These are phyloP conservation scores for Vanderwaltozyma yarrowii DNA, from an alignment of 805 yeast species.

Conservation along the genomic window DNA sequence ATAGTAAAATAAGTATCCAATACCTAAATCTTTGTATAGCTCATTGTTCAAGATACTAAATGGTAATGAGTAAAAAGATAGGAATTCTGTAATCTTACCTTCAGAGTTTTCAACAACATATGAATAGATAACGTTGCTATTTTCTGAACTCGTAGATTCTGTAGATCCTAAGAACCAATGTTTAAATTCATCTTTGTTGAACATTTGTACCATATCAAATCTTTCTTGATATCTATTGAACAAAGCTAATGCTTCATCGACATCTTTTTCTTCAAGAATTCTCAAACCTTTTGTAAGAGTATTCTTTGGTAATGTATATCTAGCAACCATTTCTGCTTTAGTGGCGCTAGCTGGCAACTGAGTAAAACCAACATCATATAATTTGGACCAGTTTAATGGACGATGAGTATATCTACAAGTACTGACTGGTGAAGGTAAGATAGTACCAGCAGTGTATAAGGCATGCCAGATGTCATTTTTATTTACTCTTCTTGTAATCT, in stretches of 20 bases:
- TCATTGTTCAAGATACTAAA: constrained; percentile 67
- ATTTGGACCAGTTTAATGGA: constrained; percentile 84
- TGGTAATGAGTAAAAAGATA: constrained; percentile 83
- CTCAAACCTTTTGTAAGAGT: constrained; percentile 44
- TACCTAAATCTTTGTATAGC: constrained; percentile 56
- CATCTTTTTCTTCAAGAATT: constrained; percentile 45
- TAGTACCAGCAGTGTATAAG: constrained; percentile 83
- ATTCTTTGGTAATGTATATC: constrained; percentile 46
- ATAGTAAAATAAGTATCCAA: constrained; percentile 85
- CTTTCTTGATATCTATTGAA: constrained; percentile 53
- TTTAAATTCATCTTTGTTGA: constrained; percentile 44
- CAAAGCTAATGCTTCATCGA: constrained; percentile 51
- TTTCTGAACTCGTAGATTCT: constrained; percentile 11
- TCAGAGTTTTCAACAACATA: constrained; percentile 57
- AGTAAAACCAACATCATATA: constrained; percentile 84
- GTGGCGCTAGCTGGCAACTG: constrained; percentile 66
- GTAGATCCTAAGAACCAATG: constrained; percentile 73
- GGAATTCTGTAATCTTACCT: constrained; percentile 72
- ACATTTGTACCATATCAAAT: constrained; percentile 64
- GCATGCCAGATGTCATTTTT: constrained; percentile 88
- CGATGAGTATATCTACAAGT: constrained; percentile 88
- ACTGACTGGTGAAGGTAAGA: constrained; percentile 85
- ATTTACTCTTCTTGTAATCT: constrained; percentile 88
- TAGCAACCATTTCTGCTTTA: constrained; percentile 58
- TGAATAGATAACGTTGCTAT: constrained; percentile 49